Conservation (phyloP, 1,284 basidiomycete species). For the Sanghuangporus sanghuang region DNA sequence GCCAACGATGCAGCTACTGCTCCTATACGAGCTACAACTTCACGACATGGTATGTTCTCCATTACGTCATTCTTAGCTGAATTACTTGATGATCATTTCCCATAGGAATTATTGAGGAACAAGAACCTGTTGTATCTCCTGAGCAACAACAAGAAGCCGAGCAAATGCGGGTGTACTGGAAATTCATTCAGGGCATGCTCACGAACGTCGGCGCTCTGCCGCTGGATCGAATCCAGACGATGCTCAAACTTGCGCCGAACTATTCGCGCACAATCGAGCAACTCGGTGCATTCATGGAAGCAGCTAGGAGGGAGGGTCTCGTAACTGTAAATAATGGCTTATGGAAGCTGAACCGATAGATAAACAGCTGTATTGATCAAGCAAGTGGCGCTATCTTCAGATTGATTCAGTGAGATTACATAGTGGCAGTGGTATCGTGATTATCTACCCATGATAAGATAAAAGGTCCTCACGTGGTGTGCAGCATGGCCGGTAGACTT, state of each 20-base stretch:
- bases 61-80: not conserved
- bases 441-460: not conserved
- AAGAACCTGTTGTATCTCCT: slow-evolving; percentile 44
- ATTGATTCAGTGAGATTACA: not conserved
- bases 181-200: slow-evolving; percentile 83
- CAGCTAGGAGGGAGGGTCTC: slow-evolving; percentile 68
- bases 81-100: not conserved
- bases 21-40: slow-evolving; percentile 23
- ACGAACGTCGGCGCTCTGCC: slow-evolving; percentile 73
- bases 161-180: slow-evolving; percentile 84
- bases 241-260: slow-evolving; percentile 75
- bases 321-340: slow-evolving; percentile 67
- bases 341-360: slow-evolving; percentile 56
- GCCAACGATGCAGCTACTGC: slow-evolving; percentile 25
- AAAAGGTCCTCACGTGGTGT: not conserved
- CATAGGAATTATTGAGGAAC: slow-evolving; percentile 23
- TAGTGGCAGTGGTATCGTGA: not conserved
- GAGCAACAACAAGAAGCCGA: slow-evolving; percentile 76
- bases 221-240: slow-evolving; percentile 74
- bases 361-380: not conserved
- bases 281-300: slow-evolving; percentile 71
- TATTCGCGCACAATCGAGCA: slow-evolving; percentile 78
- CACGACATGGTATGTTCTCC: slow-evolving; percentile 29
- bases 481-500: not conserved
- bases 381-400: not conserved